These are phyloP conservation scores for Penicillium sp. DNA, from an alignment of 2,329 filamentous ascomycete species.

Conservation along the genomic window DNA sequence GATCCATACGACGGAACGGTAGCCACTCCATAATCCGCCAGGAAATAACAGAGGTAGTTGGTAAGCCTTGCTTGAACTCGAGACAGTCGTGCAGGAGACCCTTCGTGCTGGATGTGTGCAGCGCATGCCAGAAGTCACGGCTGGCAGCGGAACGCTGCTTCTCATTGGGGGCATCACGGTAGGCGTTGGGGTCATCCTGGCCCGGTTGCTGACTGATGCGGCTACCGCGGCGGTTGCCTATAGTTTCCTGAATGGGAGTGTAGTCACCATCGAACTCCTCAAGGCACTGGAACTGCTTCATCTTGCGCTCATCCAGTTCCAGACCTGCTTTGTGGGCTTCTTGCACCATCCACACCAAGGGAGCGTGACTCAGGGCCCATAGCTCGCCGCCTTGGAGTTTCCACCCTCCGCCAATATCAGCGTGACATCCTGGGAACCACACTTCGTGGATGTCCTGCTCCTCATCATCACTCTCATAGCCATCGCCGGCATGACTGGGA, in stretches of 20 bases:
- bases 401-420: conserved; percentile 78
- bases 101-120: conserved; percentile 56
- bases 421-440: conserved; percentile 73
- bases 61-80: conserved; percentile 61
- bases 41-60: conserved; percentile 56
- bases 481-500: conserved; percentile 19
- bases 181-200: conserved; percentile 15
- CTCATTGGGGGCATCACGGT: conserved; percentile 15
- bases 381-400: conserved; percentile 56
- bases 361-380: conserved; percentile 64
- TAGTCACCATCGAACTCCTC: conserved; percentile 44
- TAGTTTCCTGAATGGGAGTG: conserved; percentile 32
- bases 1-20: conserved; percentile 78
- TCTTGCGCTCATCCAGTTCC: conserved; percentile 67
- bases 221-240: conserved; percentile 15
- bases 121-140: conserved; percentile 56
- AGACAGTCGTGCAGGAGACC: conserved; percentile 71
- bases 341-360: conserved; percentile 69
- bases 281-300: conserved; percentile 65
- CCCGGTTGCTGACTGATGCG: conserved; percentile 6
- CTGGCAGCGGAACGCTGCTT: conserved; percentile 30
- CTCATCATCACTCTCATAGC: conserved; percentile 32
- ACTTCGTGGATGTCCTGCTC: conserved; percentile 75
- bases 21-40: conserved; percentile 83
- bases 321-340: conserved; percentile 67